Conservation (phyloP, 2,329 filamentous ascomycete genomes). For the Sphaceloma murrayae region DNA sequence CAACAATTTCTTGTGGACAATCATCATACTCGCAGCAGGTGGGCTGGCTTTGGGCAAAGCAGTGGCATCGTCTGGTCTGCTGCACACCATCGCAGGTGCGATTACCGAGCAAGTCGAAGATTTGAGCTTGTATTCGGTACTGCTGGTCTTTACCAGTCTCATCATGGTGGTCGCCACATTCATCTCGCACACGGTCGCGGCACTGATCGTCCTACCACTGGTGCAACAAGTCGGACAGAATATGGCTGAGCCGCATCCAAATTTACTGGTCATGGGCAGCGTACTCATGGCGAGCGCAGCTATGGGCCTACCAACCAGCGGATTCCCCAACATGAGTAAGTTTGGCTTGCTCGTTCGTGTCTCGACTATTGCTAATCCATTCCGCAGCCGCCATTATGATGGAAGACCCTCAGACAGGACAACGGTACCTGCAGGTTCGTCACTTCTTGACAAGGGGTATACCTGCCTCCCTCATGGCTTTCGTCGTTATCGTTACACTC, state of each 20-base stretch:
- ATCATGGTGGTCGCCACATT: constrained; percentile 94
- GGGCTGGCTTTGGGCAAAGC: constrained; percentile 88
- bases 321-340: constrained; percentile 99
- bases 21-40: constrained; percentile 94
- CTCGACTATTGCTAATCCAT: constrained; percentile 4
- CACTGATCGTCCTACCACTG: constrained; percentile 84
- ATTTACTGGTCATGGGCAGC: constrained; percentile 86
- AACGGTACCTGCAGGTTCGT: constrained; percentile 81
- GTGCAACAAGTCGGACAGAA: constrained; percentile 73
- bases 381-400: constrained; percentile 93
- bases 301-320: constrained; percentile 91
- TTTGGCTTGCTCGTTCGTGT: constrained; percentile 26
- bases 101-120: constrained; percentile 68
- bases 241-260: constrained; percentile 87
- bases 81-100: constrained; percentile 72
- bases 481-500: constrained; percentile 72
- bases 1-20: constrained; percentile 99
- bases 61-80: constrained; percentile 81
- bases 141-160: constrained; percentile 73
- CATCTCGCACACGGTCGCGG: constrained; percentile 94
- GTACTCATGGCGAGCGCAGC: constrained; percentile 97
- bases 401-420: constrained; percentile 82
- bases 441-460: constrained; percentile 94
- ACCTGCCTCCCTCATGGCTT: constrained; percentile 72
- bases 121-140: constrained; percentile 73